These are phyloP conservation scores for Nicotiana obtusifolia DNA, from an alignment of 257 asterid species.

Conservation along the genomic window DNA sequence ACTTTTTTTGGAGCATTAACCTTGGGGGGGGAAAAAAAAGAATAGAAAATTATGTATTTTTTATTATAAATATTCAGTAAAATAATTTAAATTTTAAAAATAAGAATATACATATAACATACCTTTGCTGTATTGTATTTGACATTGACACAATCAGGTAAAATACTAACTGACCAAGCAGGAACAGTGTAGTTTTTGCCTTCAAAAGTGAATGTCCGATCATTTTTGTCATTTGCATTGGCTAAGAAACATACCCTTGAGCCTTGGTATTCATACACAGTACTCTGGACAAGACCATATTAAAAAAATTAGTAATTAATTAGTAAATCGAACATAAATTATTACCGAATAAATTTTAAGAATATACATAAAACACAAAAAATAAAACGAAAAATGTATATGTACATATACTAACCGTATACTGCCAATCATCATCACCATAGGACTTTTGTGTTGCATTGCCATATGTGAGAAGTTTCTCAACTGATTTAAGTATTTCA, in stretches of 20 bases:
- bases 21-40: not conserved
- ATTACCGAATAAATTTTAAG: too few species aligned
- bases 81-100: not conserved
- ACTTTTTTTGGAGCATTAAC: slow-evolving; percentile 21
- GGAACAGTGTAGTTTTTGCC: slow-evolving; percentile 24
- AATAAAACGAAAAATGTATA: not conserved
- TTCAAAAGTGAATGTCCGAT: slow-evolving; percentile 23
- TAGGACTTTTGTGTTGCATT: slow-evolving; percentile 16
- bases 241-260: slow-evolving; percentile 36
- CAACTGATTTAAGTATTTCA: slow-evolving; percentile 21
- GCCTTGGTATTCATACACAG: slow-evolving; percentile 22
- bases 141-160: slow-evolving; percentile 33
- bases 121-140: slow-evolving; percentile 40
- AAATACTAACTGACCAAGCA: slow-evolving; percentile 47
- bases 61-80: not conserved
- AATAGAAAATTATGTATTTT: not conserved
- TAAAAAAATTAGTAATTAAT: not conserved
- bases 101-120: not conserved
- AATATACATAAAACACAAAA: too few species aligned
- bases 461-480: slow-evolving; percentile 35
- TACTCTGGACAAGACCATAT: slow-evolving; percentile 19
- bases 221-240: slow-evolving; percentile 23
- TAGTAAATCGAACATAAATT: not conserved
- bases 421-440: slow-evolving; percentile 23
- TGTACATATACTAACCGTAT: not conserved